These are phyloP conservation scores for Diaporthe citriasiana DNA, from an alignment of 2,329 filamentous ascomycete genomes.

Conservation along the genomic window DNA sequence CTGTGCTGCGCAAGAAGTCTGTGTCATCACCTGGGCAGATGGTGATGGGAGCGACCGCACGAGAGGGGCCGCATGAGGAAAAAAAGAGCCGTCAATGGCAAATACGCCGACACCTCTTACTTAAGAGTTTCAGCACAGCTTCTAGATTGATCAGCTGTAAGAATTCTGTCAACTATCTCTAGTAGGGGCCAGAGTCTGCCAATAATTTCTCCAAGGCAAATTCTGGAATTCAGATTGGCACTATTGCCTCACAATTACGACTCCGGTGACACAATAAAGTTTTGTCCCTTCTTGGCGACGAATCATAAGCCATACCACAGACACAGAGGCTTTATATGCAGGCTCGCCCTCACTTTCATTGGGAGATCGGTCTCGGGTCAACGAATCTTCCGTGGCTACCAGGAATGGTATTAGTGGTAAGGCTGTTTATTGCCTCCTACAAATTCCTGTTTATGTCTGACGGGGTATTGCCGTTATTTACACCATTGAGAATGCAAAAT, in stretches of 20 bases:
- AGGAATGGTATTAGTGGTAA: no score
- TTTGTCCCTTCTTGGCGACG: not conserved
- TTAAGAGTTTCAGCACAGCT: not conserved
- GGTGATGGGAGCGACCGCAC: no score
- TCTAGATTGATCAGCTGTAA: not conserved
- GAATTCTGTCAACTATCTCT: not conserved
- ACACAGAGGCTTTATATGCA: not conserved
- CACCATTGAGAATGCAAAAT: no score
- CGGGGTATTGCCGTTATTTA: no score
- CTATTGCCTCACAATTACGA: not conserved
- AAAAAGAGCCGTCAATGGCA: no score
- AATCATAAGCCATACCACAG: not conserved
- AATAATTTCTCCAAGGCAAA: not conserved
- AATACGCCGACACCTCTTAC: not conserved
- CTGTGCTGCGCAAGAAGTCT: no score
- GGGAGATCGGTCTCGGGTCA: not conserved
- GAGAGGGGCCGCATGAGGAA: no score
- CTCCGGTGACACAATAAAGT: not conserved
- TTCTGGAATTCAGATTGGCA: not conserved
- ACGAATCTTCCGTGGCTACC: not conserved
- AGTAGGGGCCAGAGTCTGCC: not conserved
- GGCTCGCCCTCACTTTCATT: not conserved
- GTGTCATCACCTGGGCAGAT: no score
- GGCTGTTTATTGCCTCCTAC: no score
- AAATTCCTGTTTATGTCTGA: no score